Base-by-base conservation (phyloP, 2,329 filamentous ascomycete genomes). In the Colletotrichum liriopes region DNA sequence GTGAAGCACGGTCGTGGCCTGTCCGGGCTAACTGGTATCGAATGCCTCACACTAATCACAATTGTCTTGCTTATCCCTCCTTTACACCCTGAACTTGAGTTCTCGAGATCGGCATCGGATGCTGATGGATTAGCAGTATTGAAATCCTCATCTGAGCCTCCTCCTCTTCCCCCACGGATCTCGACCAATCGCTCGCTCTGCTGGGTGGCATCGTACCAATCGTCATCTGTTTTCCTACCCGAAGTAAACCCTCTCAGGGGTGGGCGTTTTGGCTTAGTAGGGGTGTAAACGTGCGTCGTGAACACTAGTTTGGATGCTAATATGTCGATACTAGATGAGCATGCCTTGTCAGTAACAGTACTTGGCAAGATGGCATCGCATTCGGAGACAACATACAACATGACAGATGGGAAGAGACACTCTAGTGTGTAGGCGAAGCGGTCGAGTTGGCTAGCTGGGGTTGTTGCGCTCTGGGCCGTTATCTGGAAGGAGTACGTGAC, bases 391-490 rank as follows among this genome's bases (percentile, higher is more conserved):
- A 77, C 82, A 67, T 71, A 84, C 82, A 81, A 80, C 78, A 85
- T 79, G 62, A 85, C 78, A 0, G 83, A 77, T 0, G 83, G 83
- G 51, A 85, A 85, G 11, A 84, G 71, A 66, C 83, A 85, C 62
- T 85, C 83, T 54, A 85, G 69, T 1, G 82, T 81, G 56, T 84
- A 84, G 1, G 81, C 81, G 55, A 85, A 85, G 0, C 83, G 79
- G 59, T 85, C 83, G 0, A 85, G 62, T 58, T 85, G 82, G 6
- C 81, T 79, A 0, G 83, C 81, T 0, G 79, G 65, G 32, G 79
- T 78, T 0, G 81, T 82, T 0, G 83, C 83, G 26, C 78, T 80
- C 62, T 84, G 82, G 1, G 80, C 77, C 0, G 78, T 75, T 2
- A 75, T 77, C 51, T 84, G 83, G 59, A 83, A 85, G 0, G 81